Conservation (phyloP, 768 basidiomycete species). For the Kondoa malvinella region DNA sequence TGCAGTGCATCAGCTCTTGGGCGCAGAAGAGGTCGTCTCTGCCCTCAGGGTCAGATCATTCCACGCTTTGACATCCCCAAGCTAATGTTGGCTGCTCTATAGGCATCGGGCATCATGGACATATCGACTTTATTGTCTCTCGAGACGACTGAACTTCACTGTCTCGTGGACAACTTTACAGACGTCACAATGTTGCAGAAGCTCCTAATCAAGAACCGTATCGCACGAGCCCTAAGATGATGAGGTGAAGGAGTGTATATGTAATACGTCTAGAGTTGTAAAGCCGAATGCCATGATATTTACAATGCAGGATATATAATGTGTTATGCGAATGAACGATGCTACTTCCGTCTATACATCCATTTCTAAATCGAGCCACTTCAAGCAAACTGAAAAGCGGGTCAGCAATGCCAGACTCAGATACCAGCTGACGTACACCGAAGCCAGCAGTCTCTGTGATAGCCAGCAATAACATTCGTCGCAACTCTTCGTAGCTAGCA, state of each 20-base stretch:
- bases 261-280: no score
- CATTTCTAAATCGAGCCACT: no score
- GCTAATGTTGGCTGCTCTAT: not conserved
- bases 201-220: not conserved
- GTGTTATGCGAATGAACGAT: not conserved
- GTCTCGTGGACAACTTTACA: not conserved
- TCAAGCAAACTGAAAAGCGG: not conserved
- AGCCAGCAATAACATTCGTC: conserved; percentile 71
- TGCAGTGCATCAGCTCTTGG: not conserved
- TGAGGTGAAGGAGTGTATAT: not conserved
- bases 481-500: conserved; percentile 87
- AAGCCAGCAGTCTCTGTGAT: conserved; percentile 95
- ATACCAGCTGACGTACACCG: conserved; percentile 44
- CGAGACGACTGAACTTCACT: not conserved
- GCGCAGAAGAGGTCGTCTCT: not conserved
- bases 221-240: not conserved
- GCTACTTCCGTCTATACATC: no score
- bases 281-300: no score
- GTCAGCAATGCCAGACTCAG: not conserved
- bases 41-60: not conserved
- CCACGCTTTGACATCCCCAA: not conserved
- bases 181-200: not conserved
- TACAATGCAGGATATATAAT: not conserved
- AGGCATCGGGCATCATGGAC: not conserved
- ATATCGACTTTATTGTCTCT: not conserved